These are phyloP conservation scores for Sequoiadendron giganteum DNA, from an alignment of 75 land plant genomes.

Conservation along the genomic window DNA sequence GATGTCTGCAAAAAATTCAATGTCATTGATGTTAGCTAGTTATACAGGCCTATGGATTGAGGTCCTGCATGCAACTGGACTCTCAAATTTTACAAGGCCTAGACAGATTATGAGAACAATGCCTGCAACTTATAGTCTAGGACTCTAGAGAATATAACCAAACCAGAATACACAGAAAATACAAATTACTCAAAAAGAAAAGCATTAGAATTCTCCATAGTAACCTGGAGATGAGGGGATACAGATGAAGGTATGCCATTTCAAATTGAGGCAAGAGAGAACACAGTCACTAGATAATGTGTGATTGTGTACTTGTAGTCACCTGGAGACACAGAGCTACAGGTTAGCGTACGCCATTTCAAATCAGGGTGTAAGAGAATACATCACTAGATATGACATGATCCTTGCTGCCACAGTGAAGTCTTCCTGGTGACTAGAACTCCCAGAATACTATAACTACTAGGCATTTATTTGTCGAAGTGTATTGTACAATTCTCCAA, in stretches of 20 bases:
- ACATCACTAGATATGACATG: too few relatives aligned
- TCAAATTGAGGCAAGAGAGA: too few relatives aligned
- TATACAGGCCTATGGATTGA: not conserved
- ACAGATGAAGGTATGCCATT: too few relatives aligned
- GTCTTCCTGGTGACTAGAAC: not conserved
- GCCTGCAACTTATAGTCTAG: not conserved
- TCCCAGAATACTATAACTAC: not conserved
- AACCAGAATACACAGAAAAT: not conserved
- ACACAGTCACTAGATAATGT: too few relatives aligned
- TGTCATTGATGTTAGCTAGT: not conserved
- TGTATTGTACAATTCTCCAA: not conserved
- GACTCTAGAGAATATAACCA: not conserved
- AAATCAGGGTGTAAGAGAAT: too few relatives aligned
- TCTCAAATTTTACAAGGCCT: not conserved
- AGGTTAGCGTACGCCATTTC: too few relatives aligned
- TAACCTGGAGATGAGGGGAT: too few relatives aligned
- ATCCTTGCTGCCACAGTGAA: too few relatives aligned
- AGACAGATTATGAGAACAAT: not conserved
- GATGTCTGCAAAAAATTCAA: slow-evolving; percentile 71
- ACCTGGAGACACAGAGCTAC: too few relatives aligned
- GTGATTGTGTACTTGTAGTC: too few relatives aligned
- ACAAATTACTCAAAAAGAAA: not conserved
- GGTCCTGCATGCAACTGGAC: not conserved
- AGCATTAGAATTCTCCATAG: not conserved
- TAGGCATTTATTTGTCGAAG: not conserved